These are phyloP conservation scores for Daedaleopsis sinensis DNA, from an alignment of 768 basidiomycete species.

Conservation along the genomic window DNA sequence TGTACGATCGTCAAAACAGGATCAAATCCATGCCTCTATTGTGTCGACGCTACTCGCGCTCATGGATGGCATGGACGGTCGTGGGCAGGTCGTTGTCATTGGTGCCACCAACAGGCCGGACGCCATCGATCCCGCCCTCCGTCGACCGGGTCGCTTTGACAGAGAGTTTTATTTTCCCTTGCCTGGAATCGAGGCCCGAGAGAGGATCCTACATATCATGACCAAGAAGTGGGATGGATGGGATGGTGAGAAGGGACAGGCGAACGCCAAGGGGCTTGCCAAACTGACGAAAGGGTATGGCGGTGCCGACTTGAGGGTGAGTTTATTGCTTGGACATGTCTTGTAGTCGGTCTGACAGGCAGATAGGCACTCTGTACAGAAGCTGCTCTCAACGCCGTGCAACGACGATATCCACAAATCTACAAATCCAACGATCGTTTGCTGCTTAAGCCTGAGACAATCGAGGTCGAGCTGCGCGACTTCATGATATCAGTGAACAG, in stretches of 20 bases:
- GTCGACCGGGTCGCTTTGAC: conserved; percentile 95
- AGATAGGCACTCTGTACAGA: conserved; percentile 93
- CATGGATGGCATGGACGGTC: conserved; percentile 99
- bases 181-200: conserved; percentile 80
- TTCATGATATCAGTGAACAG: conserved; percentile 98
- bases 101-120: conserved; percentile 98
- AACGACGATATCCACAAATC: conserved; percentile 95
- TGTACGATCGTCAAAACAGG: conserved; percentile 97
- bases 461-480: conserved; percentile 82
- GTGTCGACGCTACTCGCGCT: conserved; percentile 94
- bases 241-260: conserved; percentile 53
- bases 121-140: conserved; percentile 94
- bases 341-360: conserved; percentile 4
- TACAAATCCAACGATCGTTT: conserved; percentile 91
- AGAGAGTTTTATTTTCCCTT: conserved; percentile 97
- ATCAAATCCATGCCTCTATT: conserved; percentile 98
- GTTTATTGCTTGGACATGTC: conserved; percentile 32
- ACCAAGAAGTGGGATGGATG: conserved; percentile 90
- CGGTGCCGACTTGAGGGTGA: conserved; percentile 92
- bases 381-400: conserved; percentile 94
- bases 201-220: conserved; percentile 89
- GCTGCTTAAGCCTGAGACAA: conserved; percentile 82
- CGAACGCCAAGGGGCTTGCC: conserved; percentile 67
- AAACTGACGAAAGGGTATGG: conserved; percentile 96
- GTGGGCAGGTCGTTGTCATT: conserved; percentile 96